These are phyloP conservation scores for Carex cristatella DNA, from an alignment of 176 grass and related monocot genomes.

Conservation along the genomic window DNA sequence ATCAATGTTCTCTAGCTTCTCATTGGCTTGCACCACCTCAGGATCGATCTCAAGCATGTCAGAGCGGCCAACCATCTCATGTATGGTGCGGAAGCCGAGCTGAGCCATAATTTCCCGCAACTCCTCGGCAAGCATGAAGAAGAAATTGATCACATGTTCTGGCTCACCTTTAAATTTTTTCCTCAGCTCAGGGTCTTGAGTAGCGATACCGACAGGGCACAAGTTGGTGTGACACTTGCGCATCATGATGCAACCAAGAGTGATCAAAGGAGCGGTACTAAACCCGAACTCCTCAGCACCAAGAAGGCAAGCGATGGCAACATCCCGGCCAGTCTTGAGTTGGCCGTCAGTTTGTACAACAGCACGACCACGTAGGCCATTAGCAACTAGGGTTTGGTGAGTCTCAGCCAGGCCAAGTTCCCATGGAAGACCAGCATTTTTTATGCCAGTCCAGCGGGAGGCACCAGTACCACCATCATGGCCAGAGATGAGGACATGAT, in stretches of 20 bases:
- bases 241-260: conserved; percentile 99
- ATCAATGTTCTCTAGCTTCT: conserved; percentile 95
- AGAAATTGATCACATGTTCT: conserved; percentile 99
- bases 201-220: conserved; percentile 97
- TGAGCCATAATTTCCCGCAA: conserved; percentile 91
- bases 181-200: conserved; percentile 94
- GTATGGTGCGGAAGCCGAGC: conserved; percentile 63
- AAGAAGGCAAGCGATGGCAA: conserved; percentile 89
- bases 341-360: conserved; percentile 95
- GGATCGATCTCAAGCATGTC: conserved; percentile 92
- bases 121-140: conserved; percentile 99
- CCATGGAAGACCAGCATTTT: conserved; percentile 99
- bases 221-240: conserved; percentile 93
- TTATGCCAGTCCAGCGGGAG: conserved; percentile 98
- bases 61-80: conserved; percentile 93
- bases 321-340: conserved; percentile 96
- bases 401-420: conserved; percentile 97
- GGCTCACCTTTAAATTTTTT: conserved; percentile 96
- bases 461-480: conserved; percentile 97
- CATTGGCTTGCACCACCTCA: conserved; percentile 77
- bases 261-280: conserved; percentile 94
- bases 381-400: conserved; percentile 94
- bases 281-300: conserved; percentile 99
- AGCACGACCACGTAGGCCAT: conserved; percentile 87
- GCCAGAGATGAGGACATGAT: conserved; percentile 95